A percentile compares a stretch with the other conserved stretches of the same genome.
phyloP scores from a whole-genome alignment of 139 green algal species.

The Astrephomene gubernaculifera region DNA sequence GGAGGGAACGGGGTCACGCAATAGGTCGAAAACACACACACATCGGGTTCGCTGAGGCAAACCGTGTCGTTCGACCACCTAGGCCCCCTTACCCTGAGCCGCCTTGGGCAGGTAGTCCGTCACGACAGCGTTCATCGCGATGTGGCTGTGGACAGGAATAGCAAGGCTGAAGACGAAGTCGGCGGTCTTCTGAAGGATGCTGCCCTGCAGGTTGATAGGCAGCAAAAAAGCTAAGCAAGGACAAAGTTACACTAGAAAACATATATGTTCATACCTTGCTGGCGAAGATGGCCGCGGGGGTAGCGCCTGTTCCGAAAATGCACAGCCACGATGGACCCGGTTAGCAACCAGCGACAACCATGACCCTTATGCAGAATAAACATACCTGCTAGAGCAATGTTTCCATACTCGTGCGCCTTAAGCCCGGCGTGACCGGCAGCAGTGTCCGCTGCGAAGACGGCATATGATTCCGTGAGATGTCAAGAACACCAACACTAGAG shows the following conservation, averaged over 20 bases:
- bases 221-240: not conserved
- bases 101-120: conserved; percentile 84
- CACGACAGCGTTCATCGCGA: conserved; percentile 79
- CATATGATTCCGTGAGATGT: conserved; percentile 4
- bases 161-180: conserved; percentile 70
- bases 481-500: not conserved
- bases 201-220: conserved; percentile 46
- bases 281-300: conserved; percentile 39
- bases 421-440: conserved; percentile 58
- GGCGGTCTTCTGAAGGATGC: conserved; percentile 51
- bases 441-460: conserved; percentile 64
- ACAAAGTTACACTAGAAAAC: not conserved
- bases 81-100: conserved; percentile 50
- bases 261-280: conserved; percentile 29
- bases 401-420: conserved; percentile 62
- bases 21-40: not conserved
- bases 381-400: conserved; percentile 67
- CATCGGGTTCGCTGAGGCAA: not conserved
- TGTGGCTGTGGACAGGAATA: conserved; percentile 81
- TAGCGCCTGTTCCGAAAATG: conserved; percentile 22
- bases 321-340: no score
- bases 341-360: not conserved
- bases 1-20: not conserved
- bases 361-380: not conserved
- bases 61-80: not conserved